These are phyloP conservation scores for Zygnema circumcarinatum DNA, from an alignment of 139 green algal species.

Conservation along the genomic window DNA sequence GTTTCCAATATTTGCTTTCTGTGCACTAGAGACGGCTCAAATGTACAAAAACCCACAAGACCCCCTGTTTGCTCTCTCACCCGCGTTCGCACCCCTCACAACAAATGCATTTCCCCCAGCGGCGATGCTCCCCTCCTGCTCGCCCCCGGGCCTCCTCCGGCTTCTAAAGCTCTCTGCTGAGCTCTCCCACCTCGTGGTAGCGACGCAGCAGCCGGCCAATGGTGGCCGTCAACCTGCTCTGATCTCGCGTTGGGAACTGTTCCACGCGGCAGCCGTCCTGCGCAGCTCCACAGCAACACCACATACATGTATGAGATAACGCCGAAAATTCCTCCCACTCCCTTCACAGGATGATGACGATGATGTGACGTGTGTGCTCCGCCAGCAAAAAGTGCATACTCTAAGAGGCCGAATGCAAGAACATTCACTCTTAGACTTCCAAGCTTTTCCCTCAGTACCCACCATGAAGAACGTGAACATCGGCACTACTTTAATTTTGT, in stretches of 20 bases:
- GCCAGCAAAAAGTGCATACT: constrained; percentile 4
- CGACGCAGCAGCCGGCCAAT: constrained; percentile 5
- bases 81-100: no score
- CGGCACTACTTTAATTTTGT: constrained; percentile 17
- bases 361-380: not conserved
- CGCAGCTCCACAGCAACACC: not conserved
- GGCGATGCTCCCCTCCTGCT: no score
- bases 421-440: not conserved
- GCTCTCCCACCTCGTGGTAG: not conserved
- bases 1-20: no score
- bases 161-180: not conserved
- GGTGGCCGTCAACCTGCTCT: not conserved
- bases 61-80: no score
- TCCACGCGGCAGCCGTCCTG: constrained; percentile 33
- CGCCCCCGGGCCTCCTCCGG: not conserved
- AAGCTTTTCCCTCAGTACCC: not conserved
- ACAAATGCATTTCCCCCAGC: no score
- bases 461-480: constrained; percentile 42
- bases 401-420: not conserved
- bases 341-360: no score
- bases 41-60: no score
- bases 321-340: no score
- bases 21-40: no score
- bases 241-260: constrained; percentile 35
- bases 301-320: not conserved